Percentiles rank a stretch among this genome's conserved stretches.
Evolutionary conservation across 495 filamentous ascomycete species (phyloP).

Genomic region (Xylaria cubensis): DNA sequence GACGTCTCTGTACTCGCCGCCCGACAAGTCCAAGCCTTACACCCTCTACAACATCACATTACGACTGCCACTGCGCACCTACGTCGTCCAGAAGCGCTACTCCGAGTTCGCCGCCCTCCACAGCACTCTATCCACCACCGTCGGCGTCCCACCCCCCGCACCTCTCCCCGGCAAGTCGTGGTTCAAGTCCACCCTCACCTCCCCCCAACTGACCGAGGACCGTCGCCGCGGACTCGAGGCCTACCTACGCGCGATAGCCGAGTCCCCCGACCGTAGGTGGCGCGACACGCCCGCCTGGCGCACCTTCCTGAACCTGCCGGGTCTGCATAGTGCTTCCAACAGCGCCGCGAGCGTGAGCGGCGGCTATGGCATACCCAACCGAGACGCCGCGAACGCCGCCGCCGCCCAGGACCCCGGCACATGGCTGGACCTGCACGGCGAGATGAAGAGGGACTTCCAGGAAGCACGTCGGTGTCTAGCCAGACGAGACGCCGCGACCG

Average conservation of each 20-base stretch:
- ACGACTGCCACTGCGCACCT: slow-evolving; percentile 84
- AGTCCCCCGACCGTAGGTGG: slow-evolving; percentile 78
- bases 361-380: slow-evolving; percentile 48
- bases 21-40: slow-evolving; percentile 70
- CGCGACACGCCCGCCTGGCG: slow-evolving; percentile 84
- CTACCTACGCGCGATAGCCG: slow-evolving; percentile 84
- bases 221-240: slow-evolving; percentile 77
- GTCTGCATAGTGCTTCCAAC: slow-evolving; percentile 51
- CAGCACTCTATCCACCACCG: slow-evolving; percentile 66
- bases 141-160: slow-evolving; percentile 63
- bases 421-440: slow-evolving; percentile 86
- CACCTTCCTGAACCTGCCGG: slow-evolving; percentile 82
- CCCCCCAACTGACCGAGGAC: slow-evolving; percentile 77
- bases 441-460: slow-evolving; percentile 83
- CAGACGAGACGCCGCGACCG: slow-evolving; percentile 72
- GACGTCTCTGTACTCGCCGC: slow-evolving; percentile 62
- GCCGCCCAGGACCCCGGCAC: slow-evolving; percentile 75
- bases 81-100: slow-evolving; percentile 91
- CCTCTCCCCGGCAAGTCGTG: slow-evolving; percentile 83
- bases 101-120: slow-evolving; percentile 87
- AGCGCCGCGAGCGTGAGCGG: slow-evolving; percentile 56
- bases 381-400: slow-evolving; percentile 47
- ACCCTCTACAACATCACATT: slow-evolving; percentile 93
- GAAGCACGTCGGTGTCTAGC: slow-evolving; percentile 79
- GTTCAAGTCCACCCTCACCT: slow-evolving; percentile 79